Evolutionary conservation across 2,329 filamentous ascomycete species (phyloP).

Genomic region (Pyricularia pennisetigena): DNA sequence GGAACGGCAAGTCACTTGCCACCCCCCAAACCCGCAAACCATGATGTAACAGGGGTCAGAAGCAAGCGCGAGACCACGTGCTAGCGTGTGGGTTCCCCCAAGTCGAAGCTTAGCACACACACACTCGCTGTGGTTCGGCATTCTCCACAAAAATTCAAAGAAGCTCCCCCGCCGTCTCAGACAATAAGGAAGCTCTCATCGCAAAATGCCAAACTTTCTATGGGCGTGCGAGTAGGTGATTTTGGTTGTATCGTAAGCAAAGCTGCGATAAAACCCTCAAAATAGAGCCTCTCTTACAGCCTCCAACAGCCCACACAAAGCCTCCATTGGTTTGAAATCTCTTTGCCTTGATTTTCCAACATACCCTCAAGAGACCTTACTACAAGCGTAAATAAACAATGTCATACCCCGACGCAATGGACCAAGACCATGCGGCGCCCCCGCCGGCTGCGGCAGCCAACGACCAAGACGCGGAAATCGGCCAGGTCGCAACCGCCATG

Average conservation of each 20-base stretch:
- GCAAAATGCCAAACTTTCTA: background rate
- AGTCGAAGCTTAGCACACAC: background rate
- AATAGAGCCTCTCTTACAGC: background rate
- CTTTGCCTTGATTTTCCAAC: no score
- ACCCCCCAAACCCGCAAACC: background rate
- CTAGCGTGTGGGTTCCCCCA: background rate
- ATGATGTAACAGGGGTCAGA: background rate
- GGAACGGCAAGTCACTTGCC: background rate
- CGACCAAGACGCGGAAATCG: constrained; percentile 3
- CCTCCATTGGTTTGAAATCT: no score
- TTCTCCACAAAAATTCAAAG: background rate
- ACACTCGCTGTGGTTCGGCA: no score
- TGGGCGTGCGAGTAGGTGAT: background rate
- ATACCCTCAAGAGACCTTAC: no score
- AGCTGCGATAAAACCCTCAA: background rate
- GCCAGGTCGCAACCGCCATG: constrained; percentile 5
- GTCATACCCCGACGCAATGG: constrained; percentile 4
- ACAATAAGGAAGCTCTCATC: background rate
- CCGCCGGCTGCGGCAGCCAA: background rate
- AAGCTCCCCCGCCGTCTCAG: background rate
- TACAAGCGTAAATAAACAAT: background rate
- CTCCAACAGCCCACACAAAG: no score
- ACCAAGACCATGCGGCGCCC: background rate
- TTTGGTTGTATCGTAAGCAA: background rate
- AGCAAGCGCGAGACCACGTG: constrained; percentile 3